Evolutionary conservation across 2,329 filamentous ascomycete species (phyloP), one percentile per base, ranked within the genome.

Genomic region (Colletotrichum truncatum): DNA sequence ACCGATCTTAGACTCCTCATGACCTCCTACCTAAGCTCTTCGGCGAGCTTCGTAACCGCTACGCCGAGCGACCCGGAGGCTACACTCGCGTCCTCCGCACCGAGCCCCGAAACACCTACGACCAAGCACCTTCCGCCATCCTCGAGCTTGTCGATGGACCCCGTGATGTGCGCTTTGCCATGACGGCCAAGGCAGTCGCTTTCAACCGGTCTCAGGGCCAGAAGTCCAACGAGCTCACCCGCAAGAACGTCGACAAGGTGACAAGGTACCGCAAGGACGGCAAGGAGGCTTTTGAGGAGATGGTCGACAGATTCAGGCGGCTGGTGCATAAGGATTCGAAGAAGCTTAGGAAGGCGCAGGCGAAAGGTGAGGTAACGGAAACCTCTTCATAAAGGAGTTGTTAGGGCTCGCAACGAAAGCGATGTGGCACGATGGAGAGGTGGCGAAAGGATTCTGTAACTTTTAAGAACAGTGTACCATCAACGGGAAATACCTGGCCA

Each of bases 81-180:
- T 99, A 98, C 85, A 99, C 96, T 16, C 93, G 96, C 43, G 93
- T 99, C 10, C 88, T 98, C 49, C 93, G 94, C 71, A 94, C 97
- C 69, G 95, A 98, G 80, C 92, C 96, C 62, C 87, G 92, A 73
- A 93, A 95, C 78, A 86, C 87, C 73, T 84, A 85, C 76, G 95
- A 98, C 78, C 93, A 98, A 81, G 95, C 93, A 8, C 88, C 90
- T 68, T 94, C 91, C 32, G 95, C 96, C 21, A 94, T 99, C 69
- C 89, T 99, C 49, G 94, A 98, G 80, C 87, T 99, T 30, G 94
- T 99, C 67, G 96, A 99, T 79, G 94, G 95, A 34, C 93, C 94
- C 32, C 92, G 91, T 76, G 96, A 99, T 79, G 93, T 97, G 83
- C 92, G 94, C 32, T 98, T 98, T 81, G 93, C 93, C 73, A 90